Conservation (phyloP, 176 grass and related monocot species). For the Elymus sibiricus region DNA sequence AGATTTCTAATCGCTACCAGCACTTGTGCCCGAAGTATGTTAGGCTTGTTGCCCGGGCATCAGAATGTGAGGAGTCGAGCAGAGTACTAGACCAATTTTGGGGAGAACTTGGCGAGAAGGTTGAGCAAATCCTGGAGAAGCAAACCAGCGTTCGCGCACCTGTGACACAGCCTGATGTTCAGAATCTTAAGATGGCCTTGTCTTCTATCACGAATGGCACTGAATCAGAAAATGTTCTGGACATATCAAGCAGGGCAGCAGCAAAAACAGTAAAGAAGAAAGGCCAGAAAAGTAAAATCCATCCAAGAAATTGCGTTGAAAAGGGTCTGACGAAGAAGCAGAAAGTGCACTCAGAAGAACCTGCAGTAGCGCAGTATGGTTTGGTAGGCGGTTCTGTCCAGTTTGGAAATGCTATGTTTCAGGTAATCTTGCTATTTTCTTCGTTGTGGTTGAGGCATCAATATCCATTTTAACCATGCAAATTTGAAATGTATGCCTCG, state of each 20-base stretch:
- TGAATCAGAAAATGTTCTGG: constrained; percentile 30
- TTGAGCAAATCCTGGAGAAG: constrained; percentile 42
- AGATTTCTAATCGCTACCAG: constrained; percentile 57
- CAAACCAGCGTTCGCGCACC: constrained; percentile 49
- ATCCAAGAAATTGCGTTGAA: constrained; percentile 33
- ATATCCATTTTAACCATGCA: background rate
- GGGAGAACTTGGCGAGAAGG: constrained; percentile 41
- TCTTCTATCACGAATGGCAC: constrained; percentile 25
- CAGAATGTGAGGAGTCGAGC: constrained; percentile 61
- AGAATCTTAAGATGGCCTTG: constrained; percentile 32
- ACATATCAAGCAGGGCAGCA: constrained; percentile 29
- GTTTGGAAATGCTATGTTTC: constrained; percentile 42
- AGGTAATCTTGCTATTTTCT: constrained; percentile 29
- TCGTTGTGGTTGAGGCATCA: constrained; percentile 2
- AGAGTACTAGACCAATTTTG: constrained; percentile 47
- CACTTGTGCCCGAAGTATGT: background rate
- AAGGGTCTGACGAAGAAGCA: constrained; percentile 45
- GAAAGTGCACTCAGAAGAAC: constrained; percentile 28
- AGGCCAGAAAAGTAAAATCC: constrained; percentile 30
- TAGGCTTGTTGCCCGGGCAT: constrained; percentile 25
- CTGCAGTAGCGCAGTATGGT: background rate
- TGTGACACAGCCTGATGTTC: constrained; percentile 26
- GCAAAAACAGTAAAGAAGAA: constrained; percentile 30
- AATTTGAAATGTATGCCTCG: background rate
- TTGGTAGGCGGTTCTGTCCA: background rate